These are phyloP conservation scores for Pythium grandisporangium DNA, from an alignment of 352 stramenopile species.

Conservation along the genomic window DNA sequence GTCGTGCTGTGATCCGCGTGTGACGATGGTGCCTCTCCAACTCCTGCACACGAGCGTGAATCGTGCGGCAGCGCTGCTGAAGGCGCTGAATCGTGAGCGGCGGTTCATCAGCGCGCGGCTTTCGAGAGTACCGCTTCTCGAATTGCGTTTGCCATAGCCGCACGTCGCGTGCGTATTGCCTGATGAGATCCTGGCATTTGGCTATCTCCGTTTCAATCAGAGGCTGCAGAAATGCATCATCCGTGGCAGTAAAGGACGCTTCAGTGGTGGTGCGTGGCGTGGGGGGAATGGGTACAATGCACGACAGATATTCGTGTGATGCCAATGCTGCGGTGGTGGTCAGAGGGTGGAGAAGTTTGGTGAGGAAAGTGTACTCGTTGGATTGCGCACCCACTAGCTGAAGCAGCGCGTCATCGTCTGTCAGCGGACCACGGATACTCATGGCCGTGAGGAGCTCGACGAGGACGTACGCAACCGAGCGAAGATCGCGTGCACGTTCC, in stretches of 20 bases:
- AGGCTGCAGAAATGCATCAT: conserved; percentile 17
- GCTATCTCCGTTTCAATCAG: conserved; percentile 33
- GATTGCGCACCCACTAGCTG: conserved; percentile 11
- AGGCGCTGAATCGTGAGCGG: conserved; percentile 23
- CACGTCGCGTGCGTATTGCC: conserved; percentile 27
- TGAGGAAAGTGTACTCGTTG: conserved; percentile 20
- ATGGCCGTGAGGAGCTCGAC: conserved; percentile 48
- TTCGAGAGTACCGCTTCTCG: conserved; percentile 40
- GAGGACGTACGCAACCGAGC: conserved; percentile 49
- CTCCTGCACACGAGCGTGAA: conserved; percentile 28
- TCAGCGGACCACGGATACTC: conserved; percentile 18
- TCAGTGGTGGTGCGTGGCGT: too few relatives aligned
- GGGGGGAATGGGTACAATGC: background rate
- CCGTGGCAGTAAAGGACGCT: too few relatives aligned
- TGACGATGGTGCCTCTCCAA: conserved; percentile 20
- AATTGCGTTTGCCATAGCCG: conserved; percentile 40
- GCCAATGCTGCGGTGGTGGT: conserved; percentile 5
- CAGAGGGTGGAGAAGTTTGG: conserved; percentile 13
- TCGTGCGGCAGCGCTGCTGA: conserved; percentile 18
- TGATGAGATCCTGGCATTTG: conserved; percentile 25
- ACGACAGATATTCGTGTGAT: conserved; percentile 11
- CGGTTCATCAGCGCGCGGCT: conserved; percentile 21
- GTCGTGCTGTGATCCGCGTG: too few relatives aligned
- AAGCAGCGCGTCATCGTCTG: conserved; percentile 23
- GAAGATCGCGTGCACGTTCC: conserved; percentile 24